phyloP scores from a whole-genome alignment of 805 yeast species.

The Ogataea zsoltii region DNA sequence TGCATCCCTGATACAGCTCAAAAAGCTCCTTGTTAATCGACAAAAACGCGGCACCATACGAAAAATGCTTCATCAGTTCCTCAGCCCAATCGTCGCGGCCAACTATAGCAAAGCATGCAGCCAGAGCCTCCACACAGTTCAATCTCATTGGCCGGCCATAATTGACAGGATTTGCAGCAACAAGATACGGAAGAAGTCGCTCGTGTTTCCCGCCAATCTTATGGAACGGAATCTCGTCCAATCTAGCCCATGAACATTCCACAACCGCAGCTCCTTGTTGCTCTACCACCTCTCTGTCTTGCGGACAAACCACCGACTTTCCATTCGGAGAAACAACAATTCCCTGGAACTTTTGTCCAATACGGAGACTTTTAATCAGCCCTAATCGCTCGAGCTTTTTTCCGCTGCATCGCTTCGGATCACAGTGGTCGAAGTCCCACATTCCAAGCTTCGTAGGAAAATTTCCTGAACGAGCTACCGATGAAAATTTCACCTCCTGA shows the following conservation, averaged over 20 bases:
- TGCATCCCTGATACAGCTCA: slow-evolving; percentile 72
- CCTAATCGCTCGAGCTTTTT: slow-evolving; percentile 91
- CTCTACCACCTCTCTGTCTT: slow-evolving; percentile 77
- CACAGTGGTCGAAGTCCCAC: slow-evolving; percentile 99
- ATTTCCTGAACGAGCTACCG: slow-evolving; percentile 24
- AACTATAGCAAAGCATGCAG: slow-evolving; percentile 94
- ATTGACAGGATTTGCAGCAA: slow-evolving; percentile 96
- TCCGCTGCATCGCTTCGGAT: slow-evolving; percentile 96
- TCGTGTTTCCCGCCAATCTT: slow-evolving; percentile 91
- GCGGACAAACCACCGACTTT: slow-evolving; percentile 83
- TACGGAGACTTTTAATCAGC: slow-evolving; percentile 68
- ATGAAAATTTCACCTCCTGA: slow-evolving; percentile 31
- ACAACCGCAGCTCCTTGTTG: slow-evolving; percentile 92
- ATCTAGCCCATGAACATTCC: slow-evolving; percentile 97
- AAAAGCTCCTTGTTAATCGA: slow-evolving; percentile 79
- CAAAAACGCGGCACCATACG: slow-evolving; percentile 92
- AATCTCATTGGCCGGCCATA: slow-evolving; percentile 95
- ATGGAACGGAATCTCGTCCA: slow-evolving; percentile 94
- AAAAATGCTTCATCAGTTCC: slow-evolving; percentile 70
- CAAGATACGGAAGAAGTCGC: slow-evolving; percentile 83
- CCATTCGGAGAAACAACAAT: slow-evolving; percentile 94
- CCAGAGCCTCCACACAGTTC: slow-evolving; percentile 96
- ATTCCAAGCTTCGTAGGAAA: slow-evolving; percentile 89
- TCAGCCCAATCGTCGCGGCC: slow-evolving; percentile 91
- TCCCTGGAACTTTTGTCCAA: slow-evolving; percentile 95